A percentile compares a stretch with the other conserved stretches of the same genome.
These are phyloP conservation scores for Heritiera littoralis DNA, from an alignment of 345 rosid genomes.

Conservation along the genomic window DNA sequence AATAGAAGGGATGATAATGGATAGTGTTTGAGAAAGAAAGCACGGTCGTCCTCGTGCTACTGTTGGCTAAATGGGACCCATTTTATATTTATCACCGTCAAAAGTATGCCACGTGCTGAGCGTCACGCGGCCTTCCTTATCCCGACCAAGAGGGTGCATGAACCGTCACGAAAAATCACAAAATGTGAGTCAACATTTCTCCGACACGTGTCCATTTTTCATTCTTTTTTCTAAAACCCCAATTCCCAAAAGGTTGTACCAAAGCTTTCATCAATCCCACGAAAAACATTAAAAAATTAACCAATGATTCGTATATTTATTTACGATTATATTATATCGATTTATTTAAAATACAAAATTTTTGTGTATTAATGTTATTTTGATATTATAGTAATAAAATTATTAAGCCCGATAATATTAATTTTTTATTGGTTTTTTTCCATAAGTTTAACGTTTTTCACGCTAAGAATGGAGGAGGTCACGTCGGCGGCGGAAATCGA, in stretches of 20 bases:
- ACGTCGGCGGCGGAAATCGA: conserved; percentile 20
- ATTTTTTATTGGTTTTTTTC: too few species aligned
- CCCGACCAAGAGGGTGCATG: conserved; percentile 42
- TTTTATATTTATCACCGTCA: conserved; percentile 24
- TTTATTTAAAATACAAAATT: too few species aligned
- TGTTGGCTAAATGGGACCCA: conserved; percentile 37
- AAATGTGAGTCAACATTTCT: conserved; percentile 25
- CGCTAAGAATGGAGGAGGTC: conserved; percentile 14
- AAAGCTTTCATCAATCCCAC: neutral
- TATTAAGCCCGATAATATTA: too few species aligned
- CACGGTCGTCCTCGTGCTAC: conserved; percentile 70
- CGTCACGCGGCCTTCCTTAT: conserved; percentile 41
- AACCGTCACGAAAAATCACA: conserved; percentile 32
- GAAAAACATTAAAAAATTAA: neutral
- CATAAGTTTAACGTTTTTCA: conserved; percentile 23
- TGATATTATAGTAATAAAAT: too few species aligned
- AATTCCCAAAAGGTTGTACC: neutral
- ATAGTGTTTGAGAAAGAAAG: conserved; percentile 31
- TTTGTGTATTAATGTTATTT: too few species aligned
- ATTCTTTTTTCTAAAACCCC: conserved; percentile 19
- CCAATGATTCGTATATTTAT: too few species aligned
- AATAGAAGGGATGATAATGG: conserved; percentile 23
- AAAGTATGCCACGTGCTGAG: conserved; percentile 37
- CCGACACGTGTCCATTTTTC: conserved; percentile 34
- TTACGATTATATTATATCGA: too few species aligned